Conservation (phyloP, 192 early-diverging fungal species). For the Jimgerdemannia flammicorona region DNA sequence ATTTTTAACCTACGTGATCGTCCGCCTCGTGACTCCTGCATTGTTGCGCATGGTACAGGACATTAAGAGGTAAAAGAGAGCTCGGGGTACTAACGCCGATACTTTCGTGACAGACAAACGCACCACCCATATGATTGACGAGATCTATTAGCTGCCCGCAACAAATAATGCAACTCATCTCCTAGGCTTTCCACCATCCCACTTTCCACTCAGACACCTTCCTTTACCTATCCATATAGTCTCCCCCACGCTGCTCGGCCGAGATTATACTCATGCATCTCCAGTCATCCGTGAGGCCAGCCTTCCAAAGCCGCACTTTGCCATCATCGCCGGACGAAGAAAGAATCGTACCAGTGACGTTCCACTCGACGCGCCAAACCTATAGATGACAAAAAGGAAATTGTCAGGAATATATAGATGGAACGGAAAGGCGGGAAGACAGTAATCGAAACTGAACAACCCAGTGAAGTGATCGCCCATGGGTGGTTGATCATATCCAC, state of each 20-base stretch:
- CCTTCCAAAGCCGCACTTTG: conserved; percentile 78
- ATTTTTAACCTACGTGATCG: too few species aligned
- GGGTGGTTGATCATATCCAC: neutral
- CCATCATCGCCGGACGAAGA: conserved; percentile 82
- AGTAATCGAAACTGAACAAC: too few species aligned
- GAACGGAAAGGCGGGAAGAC: too few species aligned
- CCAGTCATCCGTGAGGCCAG: conserved; percentile 53
- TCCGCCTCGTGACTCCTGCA: too few species aligned
- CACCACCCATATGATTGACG: too few species aligned
- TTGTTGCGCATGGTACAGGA: too few species aligned
- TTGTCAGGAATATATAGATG: neutral
- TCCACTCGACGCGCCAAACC: conserved; percentile 87
- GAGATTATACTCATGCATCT: conserved; percentile 57
- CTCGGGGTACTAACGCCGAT: too few species aligned
- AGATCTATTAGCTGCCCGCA: too few species aligned
- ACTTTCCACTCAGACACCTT: neutral
- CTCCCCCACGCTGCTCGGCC: conserved; percentile 34
- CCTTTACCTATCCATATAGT: neutral
- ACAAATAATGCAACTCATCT: neutral
- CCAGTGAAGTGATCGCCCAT: neutral
- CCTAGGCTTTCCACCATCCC: too few species aligned
- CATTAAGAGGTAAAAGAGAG: too few species aligned
- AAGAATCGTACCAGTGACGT: conserved; percentile 77
- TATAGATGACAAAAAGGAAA: conserved; percentile 2
- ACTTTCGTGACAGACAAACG: too few species aligned